These are phyloP conservation scores for Pogostemon cablin DNA, from an alignment of 257 asterid species.

Conservation along the genomic window DNA sequence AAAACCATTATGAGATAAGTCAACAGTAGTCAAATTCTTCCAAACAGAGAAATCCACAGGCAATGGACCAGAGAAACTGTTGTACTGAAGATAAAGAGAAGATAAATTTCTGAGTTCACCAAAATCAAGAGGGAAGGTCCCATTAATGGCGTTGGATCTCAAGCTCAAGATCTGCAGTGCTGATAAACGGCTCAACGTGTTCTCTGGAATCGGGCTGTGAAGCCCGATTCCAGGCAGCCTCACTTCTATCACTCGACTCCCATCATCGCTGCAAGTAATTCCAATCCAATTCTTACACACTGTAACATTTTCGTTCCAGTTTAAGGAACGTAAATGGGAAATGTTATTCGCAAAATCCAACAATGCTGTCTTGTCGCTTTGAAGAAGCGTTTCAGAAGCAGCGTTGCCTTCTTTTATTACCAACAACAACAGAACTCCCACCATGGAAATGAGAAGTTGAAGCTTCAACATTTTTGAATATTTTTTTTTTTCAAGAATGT, in stretches of 20 bases:
- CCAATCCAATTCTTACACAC: conserved; percentile 84
- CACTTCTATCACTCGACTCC: conserved; percentile 61
- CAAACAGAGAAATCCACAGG: conserved; percentile 70
- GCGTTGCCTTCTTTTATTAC: conserved; percentile 29
- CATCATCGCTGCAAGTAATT: conserved; percentile 64
- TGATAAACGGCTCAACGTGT: conserved; percentile 69
- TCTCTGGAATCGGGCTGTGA: conserved; percentile 69
- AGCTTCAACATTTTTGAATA: conserved; percentile 49
- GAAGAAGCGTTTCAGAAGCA: conserved; percentile 37
- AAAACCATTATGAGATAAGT: conserved; percentile 63
- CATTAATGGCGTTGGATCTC: conserved; percentile 76
- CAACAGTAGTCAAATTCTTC: conserved; percentile 52
- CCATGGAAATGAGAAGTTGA: conserved; percentile 38
- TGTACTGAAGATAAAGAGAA: conserved; percentile 73
- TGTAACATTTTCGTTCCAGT: conserved; percentile 56
- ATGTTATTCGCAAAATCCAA: conserved; percentile 58
- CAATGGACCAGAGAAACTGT: conserved; percentile 68
- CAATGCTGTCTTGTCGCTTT: conserved; percentile 72
- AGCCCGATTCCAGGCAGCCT: conserved; percentile 86
- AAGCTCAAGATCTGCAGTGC: conserved; percentile 90
- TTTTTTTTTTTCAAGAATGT: background rate
- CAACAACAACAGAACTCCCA: conserved; percentile 39
- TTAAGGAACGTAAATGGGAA: conserved; percentile 57
- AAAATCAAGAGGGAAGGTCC: conserved; percentile 64
- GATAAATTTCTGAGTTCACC: conserved; percentile 59